phyloP scores from a whole-genome alignment of 805 yeast species.

The Yarrowia porcina region DNA sequence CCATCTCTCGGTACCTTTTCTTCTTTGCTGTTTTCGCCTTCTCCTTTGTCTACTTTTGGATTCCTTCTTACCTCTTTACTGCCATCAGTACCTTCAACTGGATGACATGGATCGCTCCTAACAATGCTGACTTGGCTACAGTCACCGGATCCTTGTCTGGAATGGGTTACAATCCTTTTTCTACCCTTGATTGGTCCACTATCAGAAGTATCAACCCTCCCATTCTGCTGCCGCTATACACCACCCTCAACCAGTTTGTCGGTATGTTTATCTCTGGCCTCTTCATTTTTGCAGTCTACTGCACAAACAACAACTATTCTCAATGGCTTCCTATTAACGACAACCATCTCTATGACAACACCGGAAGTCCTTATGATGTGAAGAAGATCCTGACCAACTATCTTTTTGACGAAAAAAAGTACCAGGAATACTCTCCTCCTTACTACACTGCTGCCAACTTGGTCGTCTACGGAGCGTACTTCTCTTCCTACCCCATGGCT shows the following conservation, averaged over 20 bases:
- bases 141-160: slow-evolving; percentile 43
- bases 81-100: slow-evolving; percentile 62
- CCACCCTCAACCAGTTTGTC: slow-evolving; percentile 21
- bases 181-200: background rate
- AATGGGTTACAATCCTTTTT: slow-evolving; percentile 41
- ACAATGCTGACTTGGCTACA: slow-evolving; percentile 48
- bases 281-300: slow-evolving; percentile 43
- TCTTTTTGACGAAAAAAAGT: slow-evolving; percentile 45
- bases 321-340: slow-evolving; percentile 58
- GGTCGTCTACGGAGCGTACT: slow-evolving; percentile 40
- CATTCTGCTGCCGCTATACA: slow-evolving; percentile 27
- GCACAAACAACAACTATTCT: slow-evolving; percentile 39
- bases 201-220: slow-evolving; percentile 23
- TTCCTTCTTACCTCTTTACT: slow-evolving; percentile 62
- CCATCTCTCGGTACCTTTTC: slow-evolving; percentile 49
- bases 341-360: slow-evolving; percentile 50
- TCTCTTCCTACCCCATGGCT: background rate
- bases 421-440: slow-evolving; percentile 61
- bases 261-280: slow-evolving; percentile 35
- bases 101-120: slow-evolving; percentile 53
- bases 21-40: slow-evolving; percentile 45
- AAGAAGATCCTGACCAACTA: slow-evolving; percentile 43
- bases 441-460: slow-evolving; percentile 53
- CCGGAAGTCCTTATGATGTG: slow-evolving; percentile 49
- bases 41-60: slow-evolving; percentile 60